Evolutionary conservation across 495 filamentous ascomycete species (phyloP).

Genomic region (Tuber aestivum): DNA sequence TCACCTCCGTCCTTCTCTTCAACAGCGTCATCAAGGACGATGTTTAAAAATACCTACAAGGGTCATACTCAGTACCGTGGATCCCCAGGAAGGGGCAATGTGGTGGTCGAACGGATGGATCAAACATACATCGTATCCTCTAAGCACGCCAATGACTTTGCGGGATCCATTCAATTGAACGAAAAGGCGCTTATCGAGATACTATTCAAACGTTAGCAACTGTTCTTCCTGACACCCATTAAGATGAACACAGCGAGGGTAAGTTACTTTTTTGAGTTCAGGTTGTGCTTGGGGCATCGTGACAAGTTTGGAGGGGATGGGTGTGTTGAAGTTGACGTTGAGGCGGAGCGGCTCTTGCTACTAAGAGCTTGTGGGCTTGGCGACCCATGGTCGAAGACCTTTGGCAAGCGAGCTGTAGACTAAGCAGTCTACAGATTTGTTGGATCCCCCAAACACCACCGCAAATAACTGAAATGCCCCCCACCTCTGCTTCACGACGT

Average conservation of each 20-base stretch:
- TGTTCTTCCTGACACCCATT: neutral
- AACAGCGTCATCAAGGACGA: constrained; percentile 95
- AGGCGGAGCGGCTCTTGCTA: neutral
- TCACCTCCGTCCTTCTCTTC: constrained; percentile 90
- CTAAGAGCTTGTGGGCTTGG: neutral
- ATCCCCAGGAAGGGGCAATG: neutral
- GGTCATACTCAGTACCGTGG: constrained; percentile 13
- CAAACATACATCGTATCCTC: constrained; percentile 83
- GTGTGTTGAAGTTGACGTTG: constrained; percentile 14
- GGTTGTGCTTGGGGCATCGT: constrained; percentile 96
- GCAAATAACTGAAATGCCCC: constrained; percentile 19
- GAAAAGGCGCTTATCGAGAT: constrained; percentile 98
- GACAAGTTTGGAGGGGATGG: constrained; percentile 20
- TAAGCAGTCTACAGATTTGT: neutral
- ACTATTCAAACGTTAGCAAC: constrained; percentile 52
- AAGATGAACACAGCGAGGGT: neutral
- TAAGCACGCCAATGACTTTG: constrained; percentile 88
- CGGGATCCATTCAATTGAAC: constrained; percentile 96
- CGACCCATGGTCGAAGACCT: neutral
- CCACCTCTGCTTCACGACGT: constrained; percentile 31
- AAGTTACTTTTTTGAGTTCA: constrained; percentile 88
- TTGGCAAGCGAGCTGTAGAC: neutral
- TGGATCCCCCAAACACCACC: neutral
- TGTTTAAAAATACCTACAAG: constrained; percentile 91
- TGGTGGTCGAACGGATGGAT: neutral